phyloP scores from a whole-genome alignment of 2,329 filamentous ascomycete species.

The Eutypa lata region DNA sequence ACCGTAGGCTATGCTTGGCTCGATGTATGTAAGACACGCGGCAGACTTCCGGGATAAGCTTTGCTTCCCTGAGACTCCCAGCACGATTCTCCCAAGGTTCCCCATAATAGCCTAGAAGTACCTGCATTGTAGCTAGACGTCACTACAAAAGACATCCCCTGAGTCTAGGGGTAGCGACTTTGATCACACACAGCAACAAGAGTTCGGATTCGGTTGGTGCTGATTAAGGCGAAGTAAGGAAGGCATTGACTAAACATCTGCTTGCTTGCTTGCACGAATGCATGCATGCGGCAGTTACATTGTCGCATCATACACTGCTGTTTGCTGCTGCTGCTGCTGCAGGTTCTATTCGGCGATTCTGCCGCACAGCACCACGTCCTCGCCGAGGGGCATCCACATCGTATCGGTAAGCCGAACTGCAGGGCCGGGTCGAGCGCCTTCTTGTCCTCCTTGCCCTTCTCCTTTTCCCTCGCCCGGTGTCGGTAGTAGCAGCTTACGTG shows the following conservation, averaged over 20 bases:
- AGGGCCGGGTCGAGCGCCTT: conserved; percentile 40
- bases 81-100: neutral
- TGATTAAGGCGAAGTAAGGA: conserved; percentile 1
- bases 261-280: no score
- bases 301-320: no score
- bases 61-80: no score
- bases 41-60: no score
- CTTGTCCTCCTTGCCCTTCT: no score
- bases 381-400: conserved; percentile 73
- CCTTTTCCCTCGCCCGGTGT: conserved; percentile 39
- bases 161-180: neutral
- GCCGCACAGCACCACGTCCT: conserved; percentile 81
- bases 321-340: neutral
- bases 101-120: neutral
- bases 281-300: no score
- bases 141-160: neutral
- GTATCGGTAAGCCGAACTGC: conserved; percentile 65
- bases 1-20: no score
- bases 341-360: conserved; percentile 35
- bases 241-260: neutral
- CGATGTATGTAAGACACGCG: no score
- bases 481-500: conserved; percentile 39
- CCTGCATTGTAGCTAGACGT: neutral
- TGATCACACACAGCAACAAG: neutral
- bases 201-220: neutral